phyloP scores from a whole-genome alignment of 441 rosid genomes.

The Mallotus japonicus region DNA sequence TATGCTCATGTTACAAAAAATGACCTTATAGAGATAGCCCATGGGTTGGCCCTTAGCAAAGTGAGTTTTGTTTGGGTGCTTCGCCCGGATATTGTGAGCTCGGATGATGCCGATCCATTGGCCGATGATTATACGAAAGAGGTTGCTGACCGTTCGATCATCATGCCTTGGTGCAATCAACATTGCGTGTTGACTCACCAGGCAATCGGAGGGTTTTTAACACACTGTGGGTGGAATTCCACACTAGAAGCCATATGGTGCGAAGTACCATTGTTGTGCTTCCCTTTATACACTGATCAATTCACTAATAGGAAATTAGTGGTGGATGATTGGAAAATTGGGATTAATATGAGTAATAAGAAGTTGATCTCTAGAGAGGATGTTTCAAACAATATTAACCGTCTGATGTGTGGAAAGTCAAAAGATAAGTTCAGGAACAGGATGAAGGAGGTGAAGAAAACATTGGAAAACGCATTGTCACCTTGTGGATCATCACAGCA shows the following conservation, averaged over 20 bases:
- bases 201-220: slow-evolving; percentile 60
- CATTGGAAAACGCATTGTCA: slow-evolving; percentile 39
- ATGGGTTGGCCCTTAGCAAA: slow-evolving; percentile 50
- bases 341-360: slow-evolving; percentile 45
- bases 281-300: slow-evolving; percentile 62
- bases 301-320: slow-evolving; percentile 61
- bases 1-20: slow-evolving; percentile 51
- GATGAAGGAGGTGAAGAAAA: slow-evolving; percentile 35
- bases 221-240: slow-evolving; percentile 78
- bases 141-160: slow-evolving; percentile 38
- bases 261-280: slow-evolving; percentile 50
- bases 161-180: slow-evolving; percentile 64
- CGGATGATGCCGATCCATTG: slow-evolving; percentile 42
- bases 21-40: slow-evolving; percentile 55
- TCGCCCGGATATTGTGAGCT: slow-evolving; percentile 45
- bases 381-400: slow-evolving; percentile 38
- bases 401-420: slow-evolving; percentile 41
- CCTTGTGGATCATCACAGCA: slow-evolving; percentile 48
- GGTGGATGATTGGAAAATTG: slow-evolving; percentile 68
- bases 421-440: slow-evolving; percentile 29
- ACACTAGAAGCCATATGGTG: slow-evolving; percentile 47
- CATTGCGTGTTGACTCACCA: slow-evolving; percentile 40
- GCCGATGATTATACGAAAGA: slow-evolving; percentile 40
- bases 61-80: slow-evolving; percentile 58
- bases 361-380: slow-evolving; percentile 37